These are phyloP conservation scores for Protomyces arabidopsidicola DNA, from an alignment of 1,139 yeast species.

Conservation along the genomic window DNA sequence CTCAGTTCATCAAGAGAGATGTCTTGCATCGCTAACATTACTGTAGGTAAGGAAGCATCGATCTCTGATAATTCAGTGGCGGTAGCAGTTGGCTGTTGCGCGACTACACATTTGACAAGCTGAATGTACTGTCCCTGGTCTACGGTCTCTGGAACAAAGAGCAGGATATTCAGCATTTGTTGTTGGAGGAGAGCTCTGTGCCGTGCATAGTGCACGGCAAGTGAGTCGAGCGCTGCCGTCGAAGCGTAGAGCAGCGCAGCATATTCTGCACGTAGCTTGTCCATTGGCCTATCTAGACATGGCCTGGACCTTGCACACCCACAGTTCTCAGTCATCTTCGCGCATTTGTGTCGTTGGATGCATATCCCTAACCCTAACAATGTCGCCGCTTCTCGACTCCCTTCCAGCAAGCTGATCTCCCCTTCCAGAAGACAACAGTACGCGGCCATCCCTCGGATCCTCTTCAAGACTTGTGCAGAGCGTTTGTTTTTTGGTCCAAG, in stretches of 20 bases:
- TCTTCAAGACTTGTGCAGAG: too few species aligned
- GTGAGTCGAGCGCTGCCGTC: neutral
- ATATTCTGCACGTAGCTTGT: neutral
- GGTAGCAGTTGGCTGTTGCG: neutral
- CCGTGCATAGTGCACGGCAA: neutral
- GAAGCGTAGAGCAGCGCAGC: constrained; percentile 5
- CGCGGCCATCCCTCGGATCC: too few species aligned
- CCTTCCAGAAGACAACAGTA: too few species aligned
- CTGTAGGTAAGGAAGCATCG: neutral
- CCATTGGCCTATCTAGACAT: neutral
- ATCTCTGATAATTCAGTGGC: neutral
- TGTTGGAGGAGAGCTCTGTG: neutral
- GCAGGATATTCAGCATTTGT: constrained; percentile 1
- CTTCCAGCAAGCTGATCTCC: too few species aligned
- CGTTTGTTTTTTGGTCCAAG: too few species aligned
- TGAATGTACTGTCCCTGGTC: neutral
- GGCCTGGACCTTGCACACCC: too few species aligned
- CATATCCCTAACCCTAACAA: too few species aligned
- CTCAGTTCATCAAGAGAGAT: neutral
- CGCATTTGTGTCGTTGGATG: too few species aligned
- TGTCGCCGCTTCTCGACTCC: too few species aligned
- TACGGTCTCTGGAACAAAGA: constrained; percentile 9
- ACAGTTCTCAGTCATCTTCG: too few species aligned
- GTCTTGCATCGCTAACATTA: neutral
- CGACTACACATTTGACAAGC: neutral